phyloP scores from a whole-genome alignment of 345 rosid genomes.

The Linum trigynum region DNA sequence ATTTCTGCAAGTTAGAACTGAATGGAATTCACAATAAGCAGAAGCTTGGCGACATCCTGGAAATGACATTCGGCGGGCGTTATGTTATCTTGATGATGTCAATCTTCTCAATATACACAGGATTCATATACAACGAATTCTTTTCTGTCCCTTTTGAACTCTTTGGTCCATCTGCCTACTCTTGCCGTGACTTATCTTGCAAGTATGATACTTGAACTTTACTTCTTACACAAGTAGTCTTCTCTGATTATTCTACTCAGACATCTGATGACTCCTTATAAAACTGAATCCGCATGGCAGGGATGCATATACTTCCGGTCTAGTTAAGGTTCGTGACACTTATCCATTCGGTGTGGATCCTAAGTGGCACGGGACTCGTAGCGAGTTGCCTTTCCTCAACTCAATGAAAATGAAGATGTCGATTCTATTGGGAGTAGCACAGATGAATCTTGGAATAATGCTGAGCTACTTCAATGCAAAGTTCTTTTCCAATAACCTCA shows the following conservation, averaged over 20 bases:
- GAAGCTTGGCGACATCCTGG: conserved; percentile 95
- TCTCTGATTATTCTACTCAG: neutral
- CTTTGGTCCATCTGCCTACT: conserved; percentile 82
- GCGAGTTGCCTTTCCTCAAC: conserved; percentile 86
- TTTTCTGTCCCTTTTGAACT: conserved; percentile 88
- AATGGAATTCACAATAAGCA: conserved; percentile 20
- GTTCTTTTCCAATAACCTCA: conserved; percentile 52
- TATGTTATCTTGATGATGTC: conserved; percentile 92
- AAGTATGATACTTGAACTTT: conserved; percentile 35
- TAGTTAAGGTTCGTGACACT: conserved; percentile 66
- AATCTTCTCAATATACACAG: conserved; percentile 87
- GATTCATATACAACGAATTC: conserved; percentile 90
- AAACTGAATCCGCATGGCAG: conserved; percentile 17
- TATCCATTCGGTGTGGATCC: conserved; percentile 98
- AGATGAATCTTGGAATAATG: conserved; percentile 94
- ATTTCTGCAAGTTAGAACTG: neutral
- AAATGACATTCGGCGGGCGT: conserved; percentile 97
- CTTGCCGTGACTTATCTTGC: conserved; percentile 89
- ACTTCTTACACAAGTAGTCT: neutral
- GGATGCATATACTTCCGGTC: conserved; percentile 72
- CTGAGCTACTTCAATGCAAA: conserved; percentile 82
- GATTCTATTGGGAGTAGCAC: conserved; percentile 87
- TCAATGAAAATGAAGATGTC: conserved; percentile 99
- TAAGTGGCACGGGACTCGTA: conserved; percentile 83
- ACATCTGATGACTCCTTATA: neutral